Conservation (phyloP, 306 rosid genomes). For the Delonix regia region DNA sequence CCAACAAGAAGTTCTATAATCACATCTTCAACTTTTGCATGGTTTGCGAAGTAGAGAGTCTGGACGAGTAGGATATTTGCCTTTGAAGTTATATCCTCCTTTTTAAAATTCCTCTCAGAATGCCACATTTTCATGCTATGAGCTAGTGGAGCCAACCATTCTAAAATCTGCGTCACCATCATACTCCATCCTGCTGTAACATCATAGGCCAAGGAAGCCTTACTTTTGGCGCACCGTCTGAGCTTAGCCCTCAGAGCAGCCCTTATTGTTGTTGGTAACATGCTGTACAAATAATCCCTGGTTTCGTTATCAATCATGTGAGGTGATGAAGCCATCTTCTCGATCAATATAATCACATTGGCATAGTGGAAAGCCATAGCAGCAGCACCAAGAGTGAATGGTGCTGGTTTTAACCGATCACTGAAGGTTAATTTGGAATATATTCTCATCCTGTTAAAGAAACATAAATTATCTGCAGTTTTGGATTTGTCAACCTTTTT, state of each 20-base stretch:
- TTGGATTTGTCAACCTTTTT: conserved; percentile 29
- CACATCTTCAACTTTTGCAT: conserved; percentile 74
- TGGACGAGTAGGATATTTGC: conserved; percentile 65
- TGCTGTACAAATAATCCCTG: conserved; percentile 63
- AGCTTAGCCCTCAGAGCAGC: conserved; percentile 59
- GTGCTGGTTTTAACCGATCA: conserved; percentile 43
- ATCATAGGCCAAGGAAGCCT: conserved; percentile 29
- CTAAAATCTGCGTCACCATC: conserved; percentile 51
- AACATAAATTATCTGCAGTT: conserved; percentile 34
- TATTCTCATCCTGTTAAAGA: conserved; percentile 42
- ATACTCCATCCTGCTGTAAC: conserved; percentile 57
- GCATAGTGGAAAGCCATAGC: conserved; percentile 82
- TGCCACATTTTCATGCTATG: conserved; percentile 78
- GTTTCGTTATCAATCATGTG: conserved; percentile 48
- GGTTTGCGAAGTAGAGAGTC: conserved; percentile 78
- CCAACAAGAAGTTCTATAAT: conserved; percentile 80
- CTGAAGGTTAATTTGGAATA: conserved; percentile 52
- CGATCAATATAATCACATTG: conserved; percentile 60
- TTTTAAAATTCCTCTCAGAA: conserved; percentile 72
- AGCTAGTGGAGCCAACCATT: conserved; percentile 85
- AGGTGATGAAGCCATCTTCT: conserved; percentile 60
- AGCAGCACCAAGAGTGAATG: conserved; percentile 70
- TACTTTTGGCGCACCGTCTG: conserved; percentile 46
- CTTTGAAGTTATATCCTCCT: conserved; percentile 46
- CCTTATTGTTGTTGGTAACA: conserved; percentile 64